phyloP scores from a whole-genome alignment of 2,329 filamentous ascomycete species.

The Sarocladium brachiariae region DNA sequence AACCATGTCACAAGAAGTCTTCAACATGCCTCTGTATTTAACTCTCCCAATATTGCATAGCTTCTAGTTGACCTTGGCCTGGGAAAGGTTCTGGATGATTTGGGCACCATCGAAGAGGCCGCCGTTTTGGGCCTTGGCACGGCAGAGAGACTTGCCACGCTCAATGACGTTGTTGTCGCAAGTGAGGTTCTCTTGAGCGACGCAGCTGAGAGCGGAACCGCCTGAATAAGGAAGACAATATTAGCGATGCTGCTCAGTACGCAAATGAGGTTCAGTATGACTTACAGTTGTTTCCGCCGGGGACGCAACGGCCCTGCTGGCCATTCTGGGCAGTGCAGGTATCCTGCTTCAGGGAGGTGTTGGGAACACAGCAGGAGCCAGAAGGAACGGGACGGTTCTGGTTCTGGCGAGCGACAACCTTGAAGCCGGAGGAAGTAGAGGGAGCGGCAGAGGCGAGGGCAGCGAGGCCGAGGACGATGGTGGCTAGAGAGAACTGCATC shows the following conservation, averaged over 20 bases:
- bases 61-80: constrained; percentile 21
- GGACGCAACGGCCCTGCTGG: constrained; percentile 26
- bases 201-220: constrained; percentile 20
- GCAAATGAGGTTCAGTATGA: not conserved
- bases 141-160: constrained; percentile 23
- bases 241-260: not conserved
- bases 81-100: constrained; percentile 17
- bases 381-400: constrained; percentile 25
- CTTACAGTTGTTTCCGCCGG: constrained; percentile 28
- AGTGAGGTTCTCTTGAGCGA: constrained; percentile 20
- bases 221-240: constrained; percentile 12
- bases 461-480: constrained; percentile 8
- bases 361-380: constrained; percentile 28
- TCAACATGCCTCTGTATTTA: not conserved
- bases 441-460: constrained; percentile 6
- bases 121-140: constrained; percentile 18
- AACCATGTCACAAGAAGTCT: constrained; percentile 3
- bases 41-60: not conserved
- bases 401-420: constrained; percentile 23
- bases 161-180: constrained; percentile 21
- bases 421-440: constrained; percentile 1
- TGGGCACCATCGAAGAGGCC: constrained; percentile 21
- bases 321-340: constrained; percentile 26
- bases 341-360: constrained; percentile 29
- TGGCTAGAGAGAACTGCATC: constrained; percentile 9